Base-by-base conservation (phyloP, 192 early-diverging fungal genomes). In the Mortierella alpina region DNA sequence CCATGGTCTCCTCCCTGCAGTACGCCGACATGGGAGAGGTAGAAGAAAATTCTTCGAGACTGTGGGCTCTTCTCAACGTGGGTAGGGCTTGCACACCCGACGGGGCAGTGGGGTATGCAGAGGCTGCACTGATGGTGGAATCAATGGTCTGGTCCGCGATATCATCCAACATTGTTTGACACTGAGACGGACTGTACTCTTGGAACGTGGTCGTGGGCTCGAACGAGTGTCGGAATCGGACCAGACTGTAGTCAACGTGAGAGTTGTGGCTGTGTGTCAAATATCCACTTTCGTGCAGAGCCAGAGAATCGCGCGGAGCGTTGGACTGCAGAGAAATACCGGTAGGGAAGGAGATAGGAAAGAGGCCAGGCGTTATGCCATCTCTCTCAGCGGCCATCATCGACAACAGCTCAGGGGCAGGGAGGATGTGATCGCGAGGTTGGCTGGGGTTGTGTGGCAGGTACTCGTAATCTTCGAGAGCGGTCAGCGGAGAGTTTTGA, bases 381-480 rank as follows among this genome's bases (percentile, higher is more conserved):
- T 31, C 31, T 31, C 31, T 31, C 31, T 31, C 31, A 3, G 31
- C 31, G 31, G 31, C 31, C 31, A 31, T 51, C 73, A 75, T 75
- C 12, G 73, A 75, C 31, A 59, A 66, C 42, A 75, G 6, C 22
- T 75, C 73, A 6, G 73, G 73, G 12, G 73, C 73, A 58, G 7
- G 14, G 31, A 41, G 20, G 31, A 58, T 2, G 56, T 4, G 20
- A 23, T 56, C 22, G 54, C 31, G 54, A 11, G 31, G 23, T 17
- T 17, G 52, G 14, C 6, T 31, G 31, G 31, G 31, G 31, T 31
- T 31, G 31, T 31, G 31, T 31, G 31, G 31, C 31, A 31, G 31
- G 31, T 31, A 31, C 1, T 31, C 31, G 31, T 31, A 2, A 3
- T 31, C 31, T 31, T 31, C 31, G 31, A 31, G 31, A 31, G 31